A percentile compares a stretch with the other conserved stretches of the same genome.
Conservation (phyloP, 2,329 filamentous ascomycete species). For the Phialocephala sp. region DNA sequence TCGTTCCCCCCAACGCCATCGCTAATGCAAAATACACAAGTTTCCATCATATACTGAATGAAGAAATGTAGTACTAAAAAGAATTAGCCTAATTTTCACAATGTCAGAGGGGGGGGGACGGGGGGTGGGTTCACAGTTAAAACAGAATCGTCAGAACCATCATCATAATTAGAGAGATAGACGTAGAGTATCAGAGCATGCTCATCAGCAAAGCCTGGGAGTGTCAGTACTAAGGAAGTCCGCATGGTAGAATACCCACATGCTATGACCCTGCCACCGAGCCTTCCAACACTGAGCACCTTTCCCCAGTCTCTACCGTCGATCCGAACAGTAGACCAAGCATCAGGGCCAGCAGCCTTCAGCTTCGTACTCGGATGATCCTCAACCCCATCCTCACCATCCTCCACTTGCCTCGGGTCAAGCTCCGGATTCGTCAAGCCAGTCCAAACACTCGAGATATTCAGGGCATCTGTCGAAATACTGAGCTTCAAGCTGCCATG, state of each 20-base stretch:
- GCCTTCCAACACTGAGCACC: constrained; percentile 88
- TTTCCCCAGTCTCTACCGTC: constrained; percentile 94
- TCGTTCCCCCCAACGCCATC: constrained; percentile 31
- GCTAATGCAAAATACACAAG: constrained; percentile 26
- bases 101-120: neutral
- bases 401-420: constrained; percentile 74
- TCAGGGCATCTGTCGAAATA: constrained; percentile 81
- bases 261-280: constrained; percentile 91
- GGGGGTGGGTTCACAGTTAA: constrained; percentile 65
- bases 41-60: constrained; percentile 51
- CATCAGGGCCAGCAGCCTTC: constrained; percentile 75
- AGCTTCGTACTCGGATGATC: constrained; percentile 85
- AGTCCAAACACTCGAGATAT: constrained; percentile 85
- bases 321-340: constrained; percentile 88
- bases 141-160: constrained; percentile 72
- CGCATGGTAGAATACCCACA: constrained; percentile 58
- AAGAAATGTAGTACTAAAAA: constrained; percentile 61
- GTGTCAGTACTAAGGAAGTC: constrained; percentile 30
- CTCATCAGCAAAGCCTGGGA: constrained; percentile 71
- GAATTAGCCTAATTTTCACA: constrained; percentile 20
- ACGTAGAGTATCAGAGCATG: constrained; percentile 85
- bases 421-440: constrained; percentile 86
- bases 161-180: constrained; percentile 75
- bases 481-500: constrained; percentile 83
- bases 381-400: constrained; percentile 68